Base-by-base conservation (phyloP, 306 rosid genomes). In the Nissolia schottii region DNA sequence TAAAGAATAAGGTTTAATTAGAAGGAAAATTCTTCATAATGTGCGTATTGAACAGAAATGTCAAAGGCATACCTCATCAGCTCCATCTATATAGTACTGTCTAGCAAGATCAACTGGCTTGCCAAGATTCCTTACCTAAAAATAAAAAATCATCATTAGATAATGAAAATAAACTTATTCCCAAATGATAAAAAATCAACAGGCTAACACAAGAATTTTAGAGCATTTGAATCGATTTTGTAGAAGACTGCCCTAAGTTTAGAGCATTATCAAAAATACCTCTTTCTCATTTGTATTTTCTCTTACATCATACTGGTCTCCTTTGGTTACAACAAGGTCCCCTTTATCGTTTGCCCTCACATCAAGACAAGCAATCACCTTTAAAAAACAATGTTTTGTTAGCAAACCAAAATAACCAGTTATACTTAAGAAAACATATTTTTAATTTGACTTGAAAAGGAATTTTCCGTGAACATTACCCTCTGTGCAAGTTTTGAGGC, bases 331-430 rank as follows among this genome's bases (percentile, higher is more conserved):
- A 79, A 94, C 96, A 72, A 91, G 99, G 75, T 91, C 99, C 66
- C 99, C 97, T 0, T 72, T 85, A 79, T 94, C 99, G 80, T 94
- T 94, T 64, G 97, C 7, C 80, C 99, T 87, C 84, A 91, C 99
- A 77, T 94, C 99, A 51, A 94, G 96, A 77, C 99, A 94, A 62
- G 96, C 99, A 86, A 94, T 91, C 75, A 94, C 96, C 99, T 94
- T n/a, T 78, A 35, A 67, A 19, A 70, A 16, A 60, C 71, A 48
- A 83, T 3, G 29, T 7, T 66, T 15, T 32, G 59, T 80, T 41
- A 80, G 78, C 28, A 57, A 68, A 77, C 32, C 62, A 73, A 63
- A 73, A 75, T 38, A 62, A 6, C 3, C 43, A 27, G 60, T 48
- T 9, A 29, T 34, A 59, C 53, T 6, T 12, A 66, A 69, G 38